Percentiles rank a stretch among this genome's conserved stretches.
Evolutionary conservation across 1,284 basidiomycete species (phyloP).

Genomic region (Coniferiporia sulphurascens): DNA sequence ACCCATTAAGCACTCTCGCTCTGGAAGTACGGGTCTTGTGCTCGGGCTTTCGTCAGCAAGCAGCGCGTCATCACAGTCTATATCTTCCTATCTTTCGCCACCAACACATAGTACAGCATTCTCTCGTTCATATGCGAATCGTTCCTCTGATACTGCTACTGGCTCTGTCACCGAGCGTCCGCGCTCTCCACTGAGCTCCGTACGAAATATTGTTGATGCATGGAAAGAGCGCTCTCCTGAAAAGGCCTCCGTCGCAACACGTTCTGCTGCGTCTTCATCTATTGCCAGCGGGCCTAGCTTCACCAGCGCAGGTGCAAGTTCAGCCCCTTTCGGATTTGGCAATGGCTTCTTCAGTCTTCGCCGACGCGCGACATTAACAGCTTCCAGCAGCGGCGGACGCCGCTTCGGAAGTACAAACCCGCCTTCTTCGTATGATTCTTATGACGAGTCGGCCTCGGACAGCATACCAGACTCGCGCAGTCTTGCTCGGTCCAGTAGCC

Average conservation of each 20-base stretch:
- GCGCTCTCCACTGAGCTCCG: slow-evolving; percentile 64
- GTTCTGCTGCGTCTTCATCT: slow-evolving; percentile 26
- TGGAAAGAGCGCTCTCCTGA: slow-evolving; percentile 62
- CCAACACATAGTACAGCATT: background rate
- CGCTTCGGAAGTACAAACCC: slow-evolving; percentile 15
- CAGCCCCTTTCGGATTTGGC: slow-evolving; percentile 30
- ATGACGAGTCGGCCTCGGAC: slow-evolving; percentile 10
- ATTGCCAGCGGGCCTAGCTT: slow-evolving; percentile 28
- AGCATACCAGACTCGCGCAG: slow-evolving; percentile 7
- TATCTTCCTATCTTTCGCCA: slow-evolving; percentile 3
- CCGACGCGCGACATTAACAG: slow-evolving; percentile 44
- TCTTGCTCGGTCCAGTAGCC: slow-evolving; percentile 13
- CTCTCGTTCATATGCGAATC: background rate
- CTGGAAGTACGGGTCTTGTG: slow-evolving; percentile 1
- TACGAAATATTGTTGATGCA: slow-evolving; percentile 72
- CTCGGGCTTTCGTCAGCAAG: background rate
- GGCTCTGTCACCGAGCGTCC: slow-evolving; percentile 12
- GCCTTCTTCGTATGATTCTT: slow-evolving; percentile 12
- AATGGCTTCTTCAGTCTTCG: slow-evolving; percentile 62
- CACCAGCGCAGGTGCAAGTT: slow-evolving; percentile 27
- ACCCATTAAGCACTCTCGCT: slow-evolving; percentile 14
- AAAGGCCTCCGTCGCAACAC: slow-evolving; percentile 26
- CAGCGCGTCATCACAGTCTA: background rate
- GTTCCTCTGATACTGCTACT: background rate
- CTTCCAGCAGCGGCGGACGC: background rate